phyloP scores from a whole-genome alignment of 202 grass and related monocot genomes.

The Saccharum hybrid region DNA sequence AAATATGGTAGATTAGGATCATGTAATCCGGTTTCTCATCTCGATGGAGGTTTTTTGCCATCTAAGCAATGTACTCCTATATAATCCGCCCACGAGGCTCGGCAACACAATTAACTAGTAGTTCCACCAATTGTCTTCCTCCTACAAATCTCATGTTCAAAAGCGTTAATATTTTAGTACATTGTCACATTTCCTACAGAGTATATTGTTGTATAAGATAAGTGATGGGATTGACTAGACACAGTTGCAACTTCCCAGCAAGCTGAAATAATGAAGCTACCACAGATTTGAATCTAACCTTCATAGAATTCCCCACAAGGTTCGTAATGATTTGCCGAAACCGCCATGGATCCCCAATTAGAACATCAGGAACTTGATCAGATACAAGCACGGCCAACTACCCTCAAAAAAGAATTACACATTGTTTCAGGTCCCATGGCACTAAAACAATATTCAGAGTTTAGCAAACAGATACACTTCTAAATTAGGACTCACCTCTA shows the following conservation, averaged over 20 bases:
- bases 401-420: conserved; percentile 40
- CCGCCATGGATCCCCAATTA: conserved; percentile 67
- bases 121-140: too few relatives aligned
- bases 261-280: conserved; percentile 5
- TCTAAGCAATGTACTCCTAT: too few relatives aligned
- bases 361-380: conserved; percentile 65
- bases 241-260: neutral
- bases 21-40: too few relatives aligned
- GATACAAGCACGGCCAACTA: conserved; percentile 76
- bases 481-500: conserved; percentile 59
- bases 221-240: neutral
- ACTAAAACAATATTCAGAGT: conserved; percentile 35
- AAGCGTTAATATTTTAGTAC: neutral
- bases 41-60: too few relatives aligned
- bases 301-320: conserved; percentile 87
- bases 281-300: conserved; percentile 59
- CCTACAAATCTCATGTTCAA: neutral
- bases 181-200: neutral
- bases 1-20: too few relatives aligned
- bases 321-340: conserved; percentile 84
- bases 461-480: neutral
- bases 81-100: too few relatives aligned
- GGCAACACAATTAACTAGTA: too few relatives aligned
- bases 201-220: neutral
- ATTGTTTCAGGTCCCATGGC: conserved; percentile 22